Conservation (phyloP, 1,284 basidiomycete species). For the Tilletia horrida region DNA sequence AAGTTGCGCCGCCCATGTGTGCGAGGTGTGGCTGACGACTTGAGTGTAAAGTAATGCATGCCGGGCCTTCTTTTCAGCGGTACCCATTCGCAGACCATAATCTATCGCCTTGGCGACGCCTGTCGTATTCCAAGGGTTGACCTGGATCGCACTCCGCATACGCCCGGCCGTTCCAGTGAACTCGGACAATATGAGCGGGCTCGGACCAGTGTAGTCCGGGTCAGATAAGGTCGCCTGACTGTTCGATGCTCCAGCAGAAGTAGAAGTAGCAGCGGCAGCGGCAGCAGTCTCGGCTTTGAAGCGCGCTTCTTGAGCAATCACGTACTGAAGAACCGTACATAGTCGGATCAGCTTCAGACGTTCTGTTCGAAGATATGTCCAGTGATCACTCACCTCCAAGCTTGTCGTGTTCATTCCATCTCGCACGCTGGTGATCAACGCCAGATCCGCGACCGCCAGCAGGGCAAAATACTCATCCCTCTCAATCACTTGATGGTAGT, state of each 20-base stretch:
- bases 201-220: constrained; percentile 46
- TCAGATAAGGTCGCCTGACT: background rate
- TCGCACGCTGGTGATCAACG: constrained; percentile 88
- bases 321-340: background rate
- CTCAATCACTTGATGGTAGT: constrained; percentile 96
- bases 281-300: constrained; percentile 11
- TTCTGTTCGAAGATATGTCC: constrained; percentile 72
- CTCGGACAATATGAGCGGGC: constrained; percentile 85
- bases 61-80: constrained; percentile 71
- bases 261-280: background rate
- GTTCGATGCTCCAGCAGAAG: background rate
- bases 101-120: constrained; percentile 94
- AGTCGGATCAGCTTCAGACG: constrained; percentile 60
- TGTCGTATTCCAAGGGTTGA: constrained; percentile 72
- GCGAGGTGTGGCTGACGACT: constrained; percentile 88
- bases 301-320: constrained; percentile 15
- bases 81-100: constrained; percentile 75
- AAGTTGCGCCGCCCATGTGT: constrained; percentile 90
- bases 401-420: constrained; percentile 98
- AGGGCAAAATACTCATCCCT: constrained; percentile 94
- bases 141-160: constrained; percentile 74
- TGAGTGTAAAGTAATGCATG: constrained; percentile 69
- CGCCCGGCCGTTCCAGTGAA: constrained; percentile 94
- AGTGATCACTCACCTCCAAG: constrained; percentile 67
- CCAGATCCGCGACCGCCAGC: constrained; percentile 89